phyloP scores from a whole-genome alignment of 2,329 filamentous ascomycete species.

The Chlorencoelia australis region DNA sequence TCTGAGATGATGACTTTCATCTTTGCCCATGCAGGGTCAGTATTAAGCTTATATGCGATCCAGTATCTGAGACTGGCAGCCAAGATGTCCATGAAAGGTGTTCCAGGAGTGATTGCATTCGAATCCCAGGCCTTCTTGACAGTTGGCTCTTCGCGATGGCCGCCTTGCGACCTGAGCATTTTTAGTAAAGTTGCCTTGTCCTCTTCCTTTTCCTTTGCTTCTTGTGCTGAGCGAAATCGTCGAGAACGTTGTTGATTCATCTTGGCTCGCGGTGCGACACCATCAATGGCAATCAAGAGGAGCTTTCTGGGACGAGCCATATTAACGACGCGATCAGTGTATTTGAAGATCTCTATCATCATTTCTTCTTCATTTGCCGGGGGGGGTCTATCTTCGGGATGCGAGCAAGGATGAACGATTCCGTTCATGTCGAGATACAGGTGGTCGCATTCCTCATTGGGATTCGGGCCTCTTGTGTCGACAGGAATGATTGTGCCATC shows the following conservation, averaged over 20 bases:
- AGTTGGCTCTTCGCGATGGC: slow-evolving; percentile 50
- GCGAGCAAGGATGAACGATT: slow-evolving; percentile 98
- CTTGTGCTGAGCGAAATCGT: slow-evolving; percentile 87
- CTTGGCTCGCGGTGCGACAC: slow-evolving; percentile 93
- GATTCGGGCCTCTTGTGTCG: slow-evolving; percentile 75
- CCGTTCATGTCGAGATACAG: slow-evolving; percentile 99
- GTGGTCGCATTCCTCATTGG: slow-evolving; percentile 97
- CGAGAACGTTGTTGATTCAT: slow-evolving; percentile 99
- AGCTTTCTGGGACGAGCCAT: slow-evolving; percentile 96
- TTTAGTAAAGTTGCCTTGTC: slow-evolving; percentile 85
- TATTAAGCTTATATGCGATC: slow-evolving; percentile 96
- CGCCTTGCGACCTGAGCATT: slow-evolving; percentile 67
- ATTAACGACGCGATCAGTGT: slow-evolving; percentile 97
- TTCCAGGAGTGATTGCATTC: slow-evolving; percentile 83
- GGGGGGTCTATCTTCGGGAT: slow-evolving; percentile 85
- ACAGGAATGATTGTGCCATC: slow-evolving; percentile 79
- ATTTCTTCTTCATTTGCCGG: slow-evolving; percentile 96
- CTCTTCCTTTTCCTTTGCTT: slow-evolving; percentile 86
- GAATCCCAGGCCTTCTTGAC: slow-evolving; percentile 88
- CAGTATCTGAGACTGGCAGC: slow-evolving; percentile 87
- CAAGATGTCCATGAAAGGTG: slow-evolving; percentile 96
- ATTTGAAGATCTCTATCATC: slow-evolving; percentile 98
- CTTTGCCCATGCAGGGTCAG: slow-evolving; percentile 89
- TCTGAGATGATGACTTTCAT: slow-evolving; percentile 98
- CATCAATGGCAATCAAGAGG: slow-evolving; percentile 96